Evolutionary conservation across 768 basidiomycete species (phyloP), one percentile per base, ranked within the genome.

Genomic region (Suillus cothurnatus): DNA sequence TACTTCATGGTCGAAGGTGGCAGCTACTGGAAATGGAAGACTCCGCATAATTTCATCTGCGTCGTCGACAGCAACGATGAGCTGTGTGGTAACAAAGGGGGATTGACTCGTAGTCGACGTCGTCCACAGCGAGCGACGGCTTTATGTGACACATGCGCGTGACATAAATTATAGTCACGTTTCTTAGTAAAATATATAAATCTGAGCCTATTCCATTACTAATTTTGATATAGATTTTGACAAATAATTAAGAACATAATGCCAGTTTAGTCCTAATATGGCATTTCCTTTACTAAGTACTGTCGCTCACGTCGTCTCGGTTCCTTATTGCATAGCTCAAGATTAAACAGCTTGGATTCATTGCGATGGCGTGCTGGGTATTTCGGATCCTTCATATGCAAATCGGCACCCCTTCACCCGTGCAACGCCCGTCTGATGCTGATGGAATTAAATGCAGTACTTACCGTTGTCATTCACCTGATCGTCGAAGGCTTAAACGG

Each of bases 1-100:
- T 41, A 79, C 72, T 75, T 88, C 87, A 68, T 82, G 86, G 79
- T 84, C 80, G 75, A 76, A 82, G 64, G 79, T 70, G 61, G 81
- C 77, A 72, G 75, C 72, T 43, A 69, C 49, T 21, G 77, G 70
- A 69, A 89, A 89, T 0, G 86, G 83, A 63, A 88, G 81, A 62
- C 87, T 86, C 69, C 85, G 83, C 90, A 91, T 91, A 71, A 45
- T 68, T 49, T 23, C 65, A 59, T 56, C 58, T 32, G 62, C 66
- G 67, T 23, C 53, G 67, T 31, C 61, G 66, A 53, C 49, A 58
- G 38, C 58, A 41, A 56, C 63, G 73, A 56, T 68, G 68, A 66
- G 71, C 65, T 56, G 63, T 66, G 58, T 61, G 60, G 65, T 28
- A 64, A 60, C 61, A 55, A 34, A 63, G 64, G 34, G 39, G 38